Evolutionary conservation across 495 filamentous ascomycete genomes (phyloP).

Genomic region (Hamigera avellanea): DNA sequence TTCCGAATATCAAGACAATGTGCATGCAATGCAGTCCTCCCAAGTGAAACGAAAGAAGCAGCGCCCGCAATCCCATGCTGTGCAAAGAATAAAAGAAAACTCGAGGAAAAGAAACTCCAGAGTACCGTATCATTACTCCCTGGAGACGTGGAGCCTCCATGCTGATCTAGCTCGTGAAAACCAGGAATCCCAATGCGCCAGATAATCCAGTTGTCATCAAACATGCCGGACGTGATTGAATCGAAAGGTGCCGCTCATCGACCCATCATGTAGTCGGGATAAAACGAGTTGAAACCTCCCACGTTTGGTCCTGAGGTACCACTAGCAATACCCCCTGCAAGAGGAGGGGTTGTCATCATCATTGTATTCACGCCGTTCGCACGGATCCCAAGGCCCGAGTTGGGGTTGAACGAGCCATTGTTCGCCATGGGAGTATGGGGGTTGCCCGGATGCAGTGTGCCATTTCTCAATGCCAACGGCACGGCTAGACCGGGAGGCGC

Average conservation of each 20-base stretch:
- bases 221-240: constrained; percentile 37
- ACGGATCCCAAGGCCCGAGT: constrained; percentile 33
- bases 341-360: constrained; percentile 28
- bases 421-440: constrained; percentile 23
- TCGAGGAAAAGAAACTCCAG: constrained; percentile 5
- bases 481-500: constrained; percentile 56
- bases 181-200: constrained; percentile 32
- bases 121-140: constrained; percentile 31
- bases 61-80: constrained; percentile 31
- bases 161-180: constrained; percentile 36
- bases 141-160: constrained; percentile 35
- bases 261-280: constrained; percentile 52
- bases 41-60: constrained; percentile 18
- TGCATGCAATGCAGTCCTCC: constrained; percentile 27
- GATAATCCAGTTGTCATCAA: constrained; percentile 35
- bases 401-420: constrained; percentile 28
- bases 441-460: constrained; percentile 20
- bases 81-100: constrained; percentile 7
- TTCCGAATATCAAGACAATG: constrained; percentile 16
- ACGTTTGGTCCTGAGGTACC: constrained; percentile 27
- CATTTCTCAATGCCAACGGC: constrained; percentile 23
- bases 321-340: constrained; percentile 22
- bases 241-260: constrained; percentile 23
- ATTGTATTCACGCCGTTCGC: constrained; percentile 24
- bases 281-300: constrained; percentile 34